Evolutionary conservation across 2,329 filamentous ascomycete genomes (phyloP), one percentile per base, ranked within the genome.

Genomic region (Aspergillus piperis): DNA sequence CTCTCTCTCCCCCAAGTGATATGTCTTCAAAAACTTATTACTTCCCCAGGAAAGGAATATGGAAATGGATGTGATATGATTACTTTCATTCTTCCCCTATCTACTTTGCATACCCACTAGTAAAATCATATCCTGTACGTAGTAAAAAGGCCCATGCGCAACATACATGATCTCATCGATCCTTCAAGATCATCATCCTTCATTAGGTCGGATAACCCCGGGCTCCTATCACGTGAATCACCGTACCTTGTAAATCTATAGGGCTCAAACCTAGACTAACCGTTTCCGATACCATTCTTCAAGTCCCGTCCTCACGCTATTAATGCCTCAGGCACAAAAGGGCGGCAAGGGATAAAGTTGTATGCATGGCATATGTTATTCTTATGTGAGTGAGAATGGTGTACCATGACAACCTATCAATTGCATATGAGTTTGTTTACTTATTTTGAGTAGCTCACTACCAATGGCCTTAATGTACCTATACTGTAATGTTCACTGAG

Each of bases 11-110:
- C 64, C 62, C 67, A 64, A 21, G 62, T 66, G 59, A 51, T 64
- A 56, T 36, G 32, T 58, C 65, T 49, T 60, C 7, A 27, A 27
- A 44, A 27, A 44, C 41, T 44, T 55, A 36, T 15, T 67, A 52
- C 59, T 66, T 27, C 2, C 60, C 63, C 61, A 64, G 57, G 59
- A 66, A 67, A 63, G 25, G 25, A 27, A 27, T 27, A 64, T 61
- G 57, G 62, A 68, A 68, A 67, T 67, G 63, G 63, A 71, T 69
- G 67, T 68, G 64, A 68, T 64, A 70, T 66, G 64, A 66, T 64
- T 23, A 62, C 27, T 30, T 30, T 30, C 27, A 30, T 10, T 36
- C 30, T 13, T 36, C 2, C 11, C 30, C 13, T 32, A 32, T 32
- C 30, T 27, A 39, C 21, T 39, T 17, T n/a, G 21, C 19, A 25